Base-by-base conservation (phyloP, 164 flowering plant genomes). In the Houttuynia cordata region DNA sequence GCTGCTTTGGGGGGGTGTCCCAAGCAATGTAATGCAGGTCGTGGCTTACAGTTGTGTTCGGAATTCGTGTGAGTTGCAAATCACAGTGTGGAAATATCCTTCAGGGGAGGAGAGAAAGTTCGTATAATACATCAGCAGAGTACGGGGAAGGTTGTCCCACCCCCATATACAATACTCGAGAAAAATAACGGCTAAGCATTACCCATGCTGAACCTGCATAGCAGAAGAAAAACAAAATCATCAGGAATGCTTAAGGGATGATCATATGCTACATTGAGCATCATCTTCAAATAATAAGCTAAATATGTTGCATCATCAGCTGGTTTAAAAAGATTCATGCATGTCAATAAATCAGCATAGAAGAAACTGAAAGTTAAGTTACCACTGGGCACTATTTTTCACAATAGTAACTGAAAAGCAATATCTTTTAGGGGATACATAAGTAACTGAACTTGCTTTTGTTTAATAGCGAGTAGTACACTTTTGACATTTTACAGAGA, bases 1-100 rank as follows among this genome's bases (percentile, higher is more conserved):
- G 99, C 72, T 93, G 99, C 77, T 86, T 93, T 0, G 99, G 99
- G 68, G 99, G 99, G 69, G 22, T 82, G 80, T 90, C 99, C 99
- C 99, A 93, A 37, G 97, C 91, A 63, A 93, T 93, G 75, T 88
- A 93, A 76, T 93, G 99, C 18, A 93, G 90, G 71, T 93, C 99
- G 64, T 93, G 97, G 74, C 85, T 72, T 24, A 90, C 65, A 56
- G 91, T 86, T 53, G 92, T 84, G 54, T 67, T 4, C 70, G 78
- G 62, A 80, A 93, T 62, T 85, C 82, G 17, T 77, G 75, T 7
- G 74, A 81, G 77, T 82, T 88, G 77, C 99, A 93, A 30, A 94
- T 85, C 24, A 94, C 90, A 14, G 96, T 94, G 73, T 94, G 99
- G 66, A 94, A 91, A 67, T 94, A 94, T 25, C 99, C 91, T 78